phyloP scores from a whole-genome alignment of 2,329 filamentous ascomycete genomes.

The Colletotrichum agaves region DNA sequence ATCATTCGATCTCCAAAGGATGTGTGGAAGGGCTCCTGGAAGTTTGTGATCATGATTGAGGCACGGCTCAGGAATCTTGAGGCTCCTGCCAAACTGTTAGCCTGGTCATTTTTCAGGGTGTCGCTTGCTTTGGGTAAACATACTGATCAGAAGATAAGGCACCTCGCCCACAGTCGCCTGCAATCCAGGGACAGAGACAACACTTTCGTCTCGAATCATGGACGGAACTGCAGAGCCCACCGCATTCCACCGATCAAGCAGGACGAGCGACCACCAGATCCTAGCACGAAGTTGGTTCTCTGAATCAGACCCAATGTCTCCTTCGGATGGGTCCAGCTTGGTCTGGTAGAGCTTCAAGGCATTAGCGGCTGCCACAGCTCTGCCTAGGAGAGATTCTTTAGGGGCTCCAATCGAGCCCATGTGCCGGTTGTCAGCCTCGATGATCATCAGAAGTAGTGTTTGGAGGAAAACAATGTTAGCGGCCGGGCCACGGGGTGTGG shows the following conservation, averaged over 20 bases:
- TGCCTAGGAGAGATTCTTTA: conserved; percentile 68
- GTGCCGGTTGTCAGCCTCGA: conserved; percentile 70
- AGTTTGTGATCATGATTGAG: conserved; percentile 49
- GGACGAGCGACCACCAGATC: conserved; percentile 78
- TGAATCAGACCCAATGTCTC: conserved; percentile 65
- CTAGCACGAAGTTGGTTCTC: conserved; percentile 71
- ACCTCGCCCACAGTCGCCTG: conserved; percentile 69
- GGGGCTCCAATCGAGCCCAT: conserved; percentile 57
- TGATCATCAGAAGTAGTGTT: conserved; percentile 71
- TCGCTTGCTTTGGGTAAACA: conserved; percentile 48
- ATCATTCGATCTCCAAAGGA: conserved; percentile 47
- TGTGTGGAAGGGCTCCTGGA: conserved; percentile 27
- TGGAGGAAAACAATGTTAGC: conserved; percentile 71
- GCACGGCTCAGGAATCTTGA: conserved; percentile 63
- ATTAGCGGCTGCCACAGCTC: conserved; percentile 74
- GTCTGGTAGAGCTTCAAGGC: conserved; percentile 69
- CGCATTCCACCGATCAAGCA: conserved; percentile 79
- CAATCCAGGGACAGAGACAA: conserved; percentile 69
- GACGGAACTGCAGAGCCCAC: conserved; percentile 72
- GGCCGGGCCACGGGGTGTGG: conserved; percentile 50
- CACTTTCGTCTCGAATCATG: conserved; percentile 70
- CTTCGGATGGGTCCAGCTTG: conserved; percentile 51
- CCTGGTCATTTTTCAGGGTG: not conserved
- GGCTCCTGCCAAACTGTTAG: conserved; percentile 54
- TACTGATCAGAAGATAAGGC: conserved; percentile 73